Base-by-base conservation (phyloP, 495 filamentous ascomycete genomes). In the Penicillium salamii region DNA sequence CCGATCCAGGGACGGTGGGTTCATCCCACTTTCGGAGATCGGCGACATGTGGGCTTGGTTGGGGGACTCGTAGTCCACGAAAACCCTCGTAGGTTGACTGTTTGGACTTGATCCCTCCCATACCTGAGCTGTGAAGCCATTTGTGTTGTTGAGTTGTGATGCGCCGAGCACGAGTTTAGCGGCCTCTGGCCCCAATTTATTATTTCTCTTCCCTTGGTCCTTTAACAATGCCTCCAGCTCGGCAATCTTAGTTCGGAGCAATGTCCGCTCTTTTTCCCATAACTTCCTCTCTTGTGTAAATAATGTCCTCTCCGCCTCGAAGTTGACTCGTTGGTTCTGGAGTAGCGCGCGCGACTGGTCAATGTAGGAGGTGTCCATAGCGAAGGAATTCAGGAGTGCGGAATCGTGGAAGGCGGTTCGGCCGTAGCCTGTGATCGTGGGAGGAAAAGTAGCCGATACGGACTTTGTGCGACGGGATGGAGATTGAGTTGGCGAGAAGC, bases 61-160 rank as follows among this genome's bases (percentile, higher is more conserved):
- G 40, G 54, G 44, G 17, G 59, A 61, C 12, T 69, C 70, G 28
- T 59, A 54, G 12, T 66, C 63, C 4, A 50, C 58, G 41, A 77
- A 77, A 3, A 77, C 72, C 49, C 74, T 67, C 35, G 74, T 75
- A 44, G 71, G 72, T 28, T 61, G 65, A 32, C 54, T 59, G 32
- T 58, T 65, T 32, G 68, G 66, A 46, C 68, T 69, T 38, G 71
- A 61, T 14, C 71, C 70, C 54, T 75, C 71, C 74, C 74, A 76
- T 38, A 75, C 68, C 33, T 72, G 68, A 1, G 64, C 59, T 29
- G 46, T 48, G 50, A 43, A 51, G 35, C 59, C 42, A 29, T 36
- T 47, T 13, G 40, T 15, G n/a, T 38, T 52, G 33, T 38, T 26
- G 29, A 44, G 50, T 24, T 55, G 53, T 15, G 49, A 48, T 13